Conservation (phyloP, 2,329 filamentous ascomycete genomes). For the Arthrobotrys sinensis region DNA sequence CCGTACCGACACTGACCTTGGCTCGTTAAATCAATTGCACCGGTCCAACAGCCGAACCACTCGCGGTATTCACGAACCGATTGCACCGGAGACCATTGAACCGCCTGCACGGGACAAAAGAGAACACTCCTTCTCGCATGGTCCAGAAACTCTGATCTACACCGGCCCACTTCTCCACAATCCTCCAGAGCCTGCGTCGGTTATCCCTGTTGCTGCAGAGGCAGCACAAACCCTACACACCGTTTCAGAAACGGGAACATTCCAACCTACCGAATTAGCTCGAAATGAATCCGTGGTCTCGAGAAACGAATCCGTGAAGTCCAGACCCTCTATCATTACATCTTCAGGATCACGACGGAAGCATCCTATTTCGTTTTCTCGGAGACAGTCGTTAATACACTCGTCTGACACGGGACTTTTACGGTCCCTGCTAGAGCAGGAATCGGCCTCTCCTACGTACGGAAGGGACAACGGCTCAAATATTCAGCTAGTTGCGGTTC, state of each 20-base stretch:
- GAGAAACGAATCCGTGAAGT: constrained; percentile 30
- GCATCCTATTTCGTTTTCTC: constrained; percentile 48
- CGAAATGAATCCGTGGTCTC: constrained; percentile 59
- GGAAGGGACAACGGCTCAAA: constrained; percentile 36
- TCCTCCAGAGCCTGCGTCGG: constrained; percentile 29
- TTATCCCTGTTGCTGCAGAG: constrained; percentile 36
- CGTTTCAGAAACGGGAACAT: constrained; percentile 56
- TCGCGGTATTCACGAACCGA: constrained; percentile 22
- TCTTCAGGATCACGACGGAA: constrained; percentile 59
- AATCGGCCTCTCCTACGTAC: constrained; percentile 55
- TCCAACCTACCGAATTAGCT: constrained; percentile 49
- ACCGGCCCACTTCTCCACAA: constrained; percentile 28
- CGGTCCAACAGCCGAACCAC: constrained; percentile 45
- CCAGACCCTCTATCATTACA: constrained; percentile 40
- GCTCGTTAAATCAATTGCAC: constrained; percentile 42
- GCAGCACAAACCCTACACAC: constrained; percentile 44
- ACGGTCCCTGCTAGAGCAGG: constrained; percentile 52
- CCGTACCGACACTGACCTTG: constrained; percentile 41
- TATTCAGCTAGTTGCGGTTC: constrained; percentile 53
- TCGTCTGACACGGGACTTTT: constrained; percentile 55
- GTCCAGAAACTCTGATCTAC: constrained; percentile 30
- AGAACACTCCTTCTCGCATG: constrained; percentile 39
- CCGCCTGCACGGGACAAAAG: constrained; percentile 34
- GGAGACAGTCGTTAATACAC: constrained; percentile 59
- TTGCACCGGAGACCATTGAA: constrained; percentile 30